Evolutionary conservation across 2,329 filamentous ascomycete species (phyloP), one percentile per base, ranked within the genome.

Genomic region (Aspergillus cejpii): DNA sequence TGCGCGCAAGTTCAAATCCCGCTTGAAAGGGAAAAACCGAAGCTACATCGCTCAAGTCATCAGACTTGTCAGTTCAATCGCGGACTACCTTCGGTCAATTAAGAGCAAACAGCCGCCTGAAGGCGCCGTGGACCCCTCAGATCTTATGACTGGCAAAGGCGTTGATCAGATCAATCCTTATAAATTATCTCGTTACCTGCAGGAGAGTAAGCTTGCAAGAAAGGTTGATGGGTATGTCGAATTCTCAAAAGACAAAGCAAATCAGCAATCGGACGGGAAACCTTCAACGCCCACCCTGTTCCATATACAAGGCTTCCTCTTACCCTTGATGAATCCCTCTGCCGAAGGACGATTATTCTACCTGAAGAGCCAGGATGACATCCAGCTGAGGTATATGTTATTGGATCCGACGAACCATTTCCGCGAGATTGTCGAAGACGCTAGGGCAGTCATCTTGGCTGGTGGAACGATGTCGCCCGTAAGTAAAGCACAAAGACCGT

Each of bases 391-490:
- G 34, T 98, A 96, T 62, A 80, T 95, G 55, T 77, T 98, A 3
- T 78, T 98, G 0, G 92, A 95, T 24, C 91, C 92, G 0, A 90
- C 90, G 0, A 83, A 91, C 57, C 87, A 94, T 54, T 97, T 98
- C 66, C 84, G 84, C 6, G 85, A 90, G 8, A 85, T 97, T 41
- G 87, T 91, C 1, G 81, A 87, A 23, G 82, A 85, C 50, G 88
- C 92, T 0, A 78, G 89, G 46, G 87, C 91, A 1, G 85, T 98
- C 3, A 84, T 98, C 33, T 73, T 98, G 3, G 92, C 90, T 0
- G 92, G 92, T 46, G 92, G 92, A 17, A 98, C 92, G 20, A 97
- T 98, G 92, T 94, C 92, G 2, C 92, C 92, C 0, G 76, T 78
- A 62, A 59, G 68, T 59, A 3, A 24, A 34, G 5, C 10, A 11